Conservation (phyloP, 805 yeast genomes). For the Barnettozyma sucrosica region DNA sequence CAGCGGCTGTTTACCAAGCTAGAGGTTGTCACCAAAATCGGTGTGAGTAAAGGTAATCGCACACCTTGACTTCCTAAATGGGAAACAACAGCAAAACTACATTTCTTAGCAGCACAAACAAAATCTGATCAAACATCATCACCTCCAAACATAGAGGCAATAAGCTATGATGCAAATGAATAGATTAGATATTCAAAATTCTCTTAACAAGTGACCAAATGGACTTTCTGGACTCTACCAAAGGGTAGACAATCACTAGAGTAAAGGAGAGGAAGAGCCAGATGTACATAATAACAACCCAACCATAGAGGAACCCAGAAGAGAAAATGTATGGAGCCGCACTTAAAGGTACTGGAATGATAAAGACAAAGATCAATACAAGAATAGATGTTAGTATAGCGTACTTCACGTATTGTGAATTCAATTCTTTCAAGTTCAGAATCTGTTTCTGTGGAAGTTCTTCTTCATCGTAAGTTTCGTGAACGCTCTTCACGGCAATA, state of each 20-base stretch:
- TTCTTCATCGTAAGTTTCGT: not conserved
- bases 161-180: too few species aligned
- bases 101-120: too few species aligned
- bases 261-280: constrained; percentile 33
- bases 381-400: constrained; percentile 21
- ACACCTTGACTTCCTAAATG: constrained; percentile 8
- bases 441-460: constrained; percentile 22
- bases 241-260: constrained; percentile 28
- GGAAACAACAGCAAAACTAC: constrained; percentile 1
- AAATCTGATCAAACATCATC: too few species aligned
- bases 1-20: not conserved
- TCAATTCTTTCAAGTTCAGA: constrained; percentile 26
- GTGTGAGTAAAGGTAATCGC: too few species aligned
- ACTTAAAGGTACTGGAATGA: constrained; percentile 32
- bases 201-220: constrained; percentile 7
- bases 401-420: constrained; percentile 29
- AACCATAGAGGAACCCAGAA: constrained; percentile 28
- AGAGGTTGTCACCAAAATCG: constrained; percentile 1
- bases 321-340: constrained; percentile 32
- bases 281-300: constrained; percentile 28
- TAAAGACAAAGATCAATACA: constrained; percentile 24
- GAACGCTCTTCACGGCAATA: not conserved
- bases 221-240: constrained; percentile 24
- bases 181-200: not conserved
- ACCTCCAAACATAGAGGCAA: too few species aligned